Conservation (phyloP, 176 grass and related monocot species). For the Hyparrhenia diplandra region DNA sequence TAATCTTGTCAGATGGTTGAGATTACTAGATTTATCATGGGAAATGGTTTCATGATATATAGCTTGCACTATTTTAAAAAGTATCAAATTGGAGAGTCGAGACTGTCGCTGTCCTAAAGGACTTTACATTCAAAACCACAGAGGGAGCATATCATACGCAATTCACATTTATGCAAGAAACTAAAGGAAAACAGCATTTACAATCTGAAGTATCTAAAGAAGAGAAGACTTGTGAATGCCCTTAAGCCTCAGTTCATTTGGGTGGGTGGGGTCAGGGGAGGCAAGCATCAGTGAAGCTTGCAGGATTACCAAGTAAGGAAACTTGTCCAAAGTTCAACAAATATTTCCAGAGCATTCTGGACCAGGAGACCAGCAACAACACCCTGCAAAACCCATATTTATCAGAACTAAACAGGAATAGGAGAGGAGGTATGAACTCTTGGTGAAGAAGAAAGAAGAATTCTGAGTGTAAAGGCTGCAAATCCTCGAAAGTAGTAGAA, state of each 20-base stretch:
- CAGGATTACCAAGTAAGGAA: conserved; percentile 81
- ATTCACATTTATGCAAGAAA: not conserved
- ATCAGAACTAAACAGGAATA: conserved; percentile 23
- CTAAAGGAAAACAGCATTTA: not conserved
- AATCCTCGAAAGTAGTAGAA: not conserved
- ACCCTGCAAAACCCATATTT: conserved; percentile 53
- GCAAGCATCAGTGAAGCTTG: not conserved
- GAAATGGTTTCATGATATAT: not conserved
- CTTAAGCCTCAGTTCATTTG: too few species aligned
- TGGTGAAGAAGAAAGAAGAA: conserved; percentile 15
- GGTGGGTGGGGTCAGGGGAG: too few species aligned
- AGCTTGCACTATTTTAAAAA: not conserved
- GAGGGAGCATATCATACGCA: not conserved
- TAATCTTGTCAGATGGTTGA: not conserved
- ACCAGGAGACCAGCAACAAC: conserved; percentile 90
- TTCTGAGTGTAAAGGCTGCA: not conserved
- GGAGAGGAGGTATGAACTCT: not conserved
- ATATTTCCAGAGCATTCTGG: conserved; percentile 95
- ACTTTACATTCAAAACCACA: not conserved
- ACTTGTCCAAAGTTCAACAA: conserved; percentile 96
- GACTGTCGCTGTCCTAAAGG: not conserved
- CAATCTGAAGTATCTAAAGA: not conserved
- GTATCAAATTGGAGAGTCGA: not conserved
- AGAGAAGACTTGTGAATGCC: too few species aligned
- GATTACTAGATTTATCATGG: not conserved